phyloP scores from a whole-genome alignment of 257 asterid species.

The Oldenlandia corymbosa region DNA sequence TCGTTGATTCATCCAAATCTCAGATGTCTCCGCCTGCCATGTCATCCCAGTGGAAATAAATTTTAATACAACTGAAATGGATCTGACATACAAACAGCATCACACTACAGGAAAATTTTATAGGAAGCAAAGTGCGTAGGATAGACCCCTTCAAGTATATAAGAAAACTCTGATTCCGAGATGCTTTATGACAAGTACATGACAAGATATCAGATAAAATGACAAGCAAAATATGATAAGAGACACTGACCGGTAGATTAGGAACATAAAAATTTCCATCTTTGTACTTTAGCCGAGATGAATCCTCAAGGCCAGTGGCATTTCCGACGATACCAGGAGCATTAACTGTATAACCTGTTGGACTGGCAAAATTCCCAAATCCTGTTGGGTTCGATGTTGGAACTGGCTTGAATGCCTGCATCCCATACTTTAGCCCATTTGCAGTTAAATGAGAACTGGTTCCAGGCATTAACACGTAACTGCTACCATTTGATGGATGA shows the following conservation, averaged over 20 bases:
- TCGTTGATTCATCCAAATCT: slow-evolving; percentile 85
- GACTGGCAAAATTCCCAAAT: slow-evolving; percentile 69
- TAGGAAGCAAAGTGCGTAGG: too few species aligned
- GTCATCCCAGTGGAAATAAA: background rate
- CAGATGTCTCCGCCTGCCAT: slow-evolving; percentile 90
- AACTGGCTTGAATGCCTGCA: slow-evolving; percentile 81
- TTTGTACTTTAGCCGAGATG: slow-evolving; percentile 81
- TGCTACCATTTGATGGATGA: slow-evolving; percentile 89
- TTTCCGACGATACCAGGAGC: slow-evolving; percentile 75
- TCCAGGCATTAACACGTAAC: slow-evolving; percentile 83
- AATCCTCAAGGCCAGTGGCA: slow-evolving; percentile 75
- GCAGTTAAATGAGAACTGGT: slow-evolving; percentile 63
- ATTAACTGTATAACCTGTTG: slow-evolving; percentile 75
- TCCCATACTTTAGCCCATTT: slow-evolving; percentile 70
- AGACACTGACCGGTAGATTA: slow-evolving; percentile 66
- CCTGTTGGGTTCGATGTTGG: slow-evolving; percentile 68
- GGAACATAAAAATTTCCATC: slow-evolving; percentile 68
- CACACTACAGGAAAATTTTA: too few species aligned
- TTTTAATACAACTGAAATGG: background rate
- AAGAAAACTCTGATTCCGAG: too few species aligned
- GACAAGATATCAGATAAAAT: too few species aligned
- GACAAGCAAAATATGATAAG: background rate
- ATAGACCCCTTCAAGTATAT: too few species aligned
- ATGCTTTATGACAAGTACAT: too few species aligned
- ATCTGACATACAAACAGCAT: background rate